Percentiles rank a stretch among this genome's conserved stretches.
Evolutionary conservation across 495 filamentous ascomycete genomes (phyloP).

Genomic region (Hypoxylon cercidicola): DNA sequence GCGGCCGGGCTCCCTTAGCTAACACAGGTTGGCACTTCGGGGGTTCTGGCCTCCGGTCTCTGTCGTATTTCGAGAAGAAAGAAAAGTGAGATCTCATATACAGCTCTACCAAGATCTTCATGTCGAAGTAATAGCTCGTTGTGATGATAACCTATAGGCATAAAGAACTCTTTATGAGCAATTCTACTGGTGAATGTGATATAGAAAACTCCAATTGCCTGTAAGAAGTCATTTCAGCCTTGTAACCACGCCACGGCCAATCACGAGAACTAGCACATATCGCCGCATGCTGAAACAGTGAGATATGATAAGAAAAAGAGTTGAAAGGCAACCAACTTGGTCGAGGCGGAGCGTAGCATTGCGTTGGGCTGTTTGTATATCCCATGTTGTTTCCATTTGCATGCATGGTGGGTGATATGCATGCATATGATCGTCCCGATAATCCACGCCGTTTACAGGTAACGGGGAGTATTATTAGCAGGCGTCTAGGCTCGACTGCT

Average conservation of each 20-base stretch:
- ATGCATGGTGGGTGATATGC: no score
- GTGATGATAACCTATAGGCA: not conserved
- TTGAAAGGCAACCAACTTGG: not conserved
- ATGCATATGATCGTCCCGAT: not conserved
- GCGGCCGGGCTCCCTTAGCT: not conserved
- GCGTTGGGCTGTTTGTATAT: not conserved
- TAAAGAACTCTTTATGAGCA: not conserved
- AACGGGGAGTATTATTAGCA: not conserved
- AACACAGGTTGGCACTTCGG: not conserved
- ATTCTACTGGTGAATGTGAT: not conserved
- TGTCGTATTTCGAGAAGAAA: not conserved
- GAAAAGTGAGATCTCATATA: slow-evolving; percentile 6
- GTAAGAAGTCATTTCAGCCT: slow-evolving; percentile 3
- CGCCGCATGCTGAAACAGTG: not conserved
- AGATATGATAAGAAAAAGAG: not conserved
- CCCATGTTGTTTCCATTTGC: not conserved
- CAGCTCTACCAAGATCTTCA: slow-evolving; percentile 2
- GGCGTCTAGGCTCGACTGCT: no score
- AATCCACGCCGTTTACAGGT: not conserved
- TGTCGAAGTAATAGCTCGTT: not conserved
- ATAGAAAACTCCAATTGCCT: not conserved
- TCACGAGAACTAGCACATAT: not conserved
- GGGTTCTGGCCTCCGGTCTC: not conserved
- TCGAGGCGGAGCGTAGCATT: not conserved
- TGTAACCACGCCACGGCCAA: not conserved